Conservation (phyloP, 2,329 filamentous ascomycete species). For the Beauveria australis region DNA sequence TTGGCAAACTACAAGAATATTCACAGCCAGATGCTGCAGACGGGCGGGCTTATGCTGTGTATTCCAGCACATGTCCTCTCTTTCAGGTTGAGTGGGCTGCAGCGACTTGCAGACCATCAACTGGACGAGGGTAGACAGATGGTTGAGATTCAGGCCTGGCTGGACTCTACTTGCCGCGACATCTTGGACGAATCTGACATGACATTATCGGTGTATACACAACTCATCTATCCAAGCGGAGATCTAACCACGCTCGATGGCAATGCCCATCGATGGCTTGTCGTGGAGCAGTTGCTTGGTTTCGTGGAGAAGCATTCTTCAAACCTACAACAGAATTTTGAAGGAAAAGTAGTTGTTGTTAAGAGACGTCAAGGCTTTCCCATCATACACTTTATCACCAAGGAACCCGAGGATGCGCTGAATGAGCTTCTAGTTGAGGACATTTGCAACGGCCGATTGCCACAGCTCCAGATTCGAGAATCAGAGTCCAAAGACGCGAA, state of each 20-base stretch:
- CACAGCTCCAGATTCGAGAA: slow-evolving; percentile 13
- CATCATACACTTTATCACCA: slow-evolving; percentile 45
- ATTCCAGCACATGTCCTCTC: slow-evolving; percentile 59
- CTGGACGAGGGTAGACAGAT: slow-evolving; percentile 35
- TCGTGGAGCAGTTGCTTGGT: slow-evolving; percentile 31
- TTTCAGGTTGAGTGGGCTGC: slow-evolving; percentile 53
- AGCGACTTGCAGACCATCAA: slow-evolving; percentile 42
- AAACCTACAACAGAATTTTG: slow-evolving; percentile 29
- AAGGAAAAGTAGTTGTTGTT: slow-evolving; percentile 17
- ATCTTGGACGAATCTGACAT: slow-evolving; percentile 58
- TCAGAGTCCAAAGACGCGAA: neutral
- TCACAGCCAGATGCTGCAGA: slow-evolving; percentile 30
- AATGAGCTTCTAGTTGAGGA: slow-evolving; percentile 31
- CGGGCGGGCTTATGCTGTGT: slow-evolving; percentile 46
- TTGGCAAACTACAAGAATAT: slow-evolving; percentile 30
- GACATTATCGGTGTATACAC: slow-evolving; percentile 43
- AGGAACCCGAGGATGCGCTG: slow-evolving; percentile 37
- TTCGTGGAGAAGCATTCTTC: slow-evolving; percentile 31
- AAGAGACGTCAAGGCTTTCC: slow-evolving; percentile 38
- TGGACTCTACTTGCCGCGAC: slow-evolving; percentile 45
- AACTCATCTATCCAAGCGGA: slow-evolving; percentile 51
- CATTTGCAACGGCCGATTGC: slow-evolving; percentile 25
- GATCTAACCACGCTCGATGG: slow-evolving; percentile 40
- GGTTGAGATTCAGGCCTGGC: slow-evolving; percentile 41
- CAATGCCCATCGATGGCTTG: slow-evolving; percentile 43